Base-by-base conservation (phyloP, 768 basidiomycete species). In the Podaxis rugospora region DNA sequence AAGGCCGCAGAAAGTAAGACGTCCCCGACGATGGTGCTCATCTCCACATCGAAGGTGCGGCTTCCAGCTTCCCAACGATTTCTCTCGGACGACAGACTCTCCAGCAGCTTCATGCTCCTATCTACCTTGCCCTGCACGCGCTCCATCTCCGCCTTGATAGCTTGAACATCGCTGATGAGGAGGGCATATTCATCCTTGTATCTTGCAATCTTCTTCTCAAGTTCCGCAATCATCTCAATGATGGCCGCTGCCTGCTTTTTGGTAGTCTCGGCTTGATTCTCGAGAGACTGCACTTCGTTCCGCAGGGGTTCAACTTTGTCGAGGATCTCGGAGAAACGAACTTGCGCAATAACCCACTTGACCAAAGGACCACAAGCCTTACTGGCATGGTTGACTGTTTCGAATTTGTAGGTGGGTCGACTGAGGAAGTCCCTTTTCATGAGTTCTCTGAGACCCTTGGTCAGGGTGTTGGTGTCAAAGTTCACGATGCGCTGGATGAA, bases 141-240 rank as follows among this genome's bases (percentile, higher is more conserved):
- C 67, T 96, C 94, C 97, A 99, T 98, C 75, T 98, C 97, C 53
- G 79, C 81, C 75, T 97, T 97, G 82, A 99, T 98, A 3, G 95
- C 88, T 71, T 98, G 94, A 0, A 93, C 95, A 73, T 98, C 92
- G 68, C 93, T 93, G 75, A 99, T 98, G 63, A 99, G 86, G 10
- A 91, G 79, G 1, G 97, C 97, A 67, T 99, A 99, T 72, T 99
- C 97, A 37, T 95, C 92, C 76, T 98, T 98, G 82, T 98, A 98
- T 58, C 79, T 84, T 25, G 84, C 89, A 67, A 98, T 98, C 74
- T 95, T 95, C 46, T 87, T 78, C 69, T 98, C 95, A 42, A 98
- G 84, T 70, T 97, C 93, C 13, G 87, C 81, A 52, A 99, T 94
- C 82, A 97, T 97, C 44, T 87, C 83, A 63, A 95, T 89, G 69